phyloP scores from a whole-genome alignment of 805 yeast genomes.

The Diddensiella caesifluorescens region DNA sequence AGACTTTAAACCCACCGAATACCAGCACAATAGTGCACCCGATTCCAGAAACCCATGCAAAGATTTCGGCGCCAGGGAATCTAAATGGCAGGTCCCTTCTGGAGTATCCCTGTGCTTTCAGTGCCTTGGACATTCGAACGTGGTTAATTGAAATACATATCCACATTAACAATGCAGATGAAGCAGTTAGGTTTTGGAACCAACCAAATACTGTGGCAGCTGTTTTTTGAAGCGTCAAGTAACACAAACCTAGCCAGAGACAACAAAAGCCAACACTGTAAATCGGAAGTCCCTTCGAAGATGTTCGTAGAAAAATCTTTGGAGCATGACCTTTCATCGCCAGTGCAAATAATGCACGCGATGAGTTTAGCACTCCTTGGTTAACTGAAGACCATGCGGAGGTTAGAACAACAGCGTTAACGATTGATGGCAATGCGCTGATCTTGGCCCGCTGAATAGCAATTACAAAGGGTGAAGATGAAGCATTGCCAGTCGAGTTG shows the following conservation, averaged over 20 bases:
- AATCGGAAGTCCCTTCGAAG: slow-evolving; percentile 66
- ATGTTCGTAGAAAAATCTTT: slow-evolving; percentile 55
- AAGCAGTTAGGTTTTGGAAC: slow-evolving; percentile 21
- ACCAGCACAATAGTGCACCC: slow-evolving; percentile 39
- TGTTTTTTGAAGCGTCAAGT: slow-evolving; percentile 56
- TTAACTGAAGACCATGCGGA: slow-evolving; percentile 80
- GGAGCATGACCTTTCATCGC: slow-evolving; percentile 75
- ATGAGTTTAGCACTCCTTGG: slow-evolving; percentile 70
- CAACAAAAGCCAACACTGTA: slow-evolving; percentile 48
- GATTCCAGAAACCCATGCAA: slow-evolving; percentile 8
- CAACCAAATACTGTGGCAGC: slow-evolving; percentile 57
- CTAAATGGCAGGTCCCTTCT: slow-evolving; percentile 44
- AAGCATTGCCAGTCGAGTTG: slow-evolving; percentile 46
- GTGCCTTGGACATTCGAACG: slow-evolving; percentile 42
- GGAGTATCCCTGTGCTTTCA: slow-evolving; percentile 36
- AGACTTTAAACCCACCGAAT: slow-evolving; percentile 61
- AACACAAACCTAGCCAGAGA: slow-evolving; percentile 59
- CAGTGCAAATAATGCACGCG: slow-evolving; percentile 68
- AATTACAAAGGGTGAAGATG: slow-evolving; percentile 80
- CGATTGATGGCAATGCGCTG: slow-evolving; percentile 60
- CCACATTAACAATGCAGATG: slow-evolving; percentile 54
- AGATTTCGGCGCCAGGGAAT: slow-evolving; percentile 36
- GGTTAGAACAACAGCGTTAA: slow-evolving; percentile 71
- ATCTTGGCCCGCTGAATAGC: slow-evolving; percentile 68
- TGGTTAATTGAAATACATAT: slow-evolving; percentile 46